Evolutionary conservation across 192 early-diverging fungal species (phyloP).

Genomic region (Linnemannia elongata): DNA sequence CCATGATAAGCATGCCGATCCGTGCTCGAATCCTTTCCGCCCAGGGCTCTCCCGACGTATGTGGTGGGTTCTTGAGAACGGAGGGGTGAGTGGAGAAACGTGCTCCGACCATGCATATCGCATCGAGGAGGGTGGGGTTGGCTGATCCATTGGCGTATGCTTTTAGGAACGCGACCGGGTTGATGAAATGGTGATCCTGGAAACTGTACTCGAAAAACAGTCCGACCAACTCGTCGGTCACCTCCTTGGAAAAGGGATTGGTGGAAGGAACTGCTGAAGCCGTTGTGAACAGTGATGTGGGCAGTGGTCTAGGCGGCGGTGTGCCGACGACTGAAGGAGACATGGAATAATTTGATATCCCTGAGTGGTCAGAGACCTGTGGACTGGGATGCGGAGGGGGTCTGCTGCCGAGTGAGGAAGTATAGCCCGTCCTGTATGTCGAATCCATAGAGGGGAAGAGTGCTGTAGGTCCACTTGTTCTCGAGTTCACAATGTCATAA

Average conservation of each 20-base stretch:
- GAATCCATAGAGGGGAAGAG: neutral
- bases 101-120: neutral
- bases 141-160: neutral
- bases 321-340: neutral
- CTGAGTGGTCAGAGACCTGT: neutral
- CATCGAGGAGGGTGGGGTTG: neutral
- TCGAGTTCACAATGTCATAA: neutral
- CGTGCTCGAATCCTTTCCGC: neutral
- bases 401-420: neutral
- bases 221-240: neutral
- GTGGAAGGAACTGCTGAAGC: neutral
- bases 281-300: neutral
- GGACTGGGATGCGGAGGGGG: neutral
- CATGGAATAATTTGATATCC: neutral
- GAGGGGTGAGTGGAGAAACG: neutral
- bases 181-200: neutral
- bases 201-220: constrained; percentile 5
- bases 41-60: neutral
- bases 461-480: neutral
- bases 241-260: neutral
- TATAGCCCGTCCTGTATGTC: neutral
- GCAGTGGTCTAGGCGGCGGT: neutral
- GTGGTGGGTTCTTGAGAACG: neutral
- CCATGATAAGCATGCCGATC: constrained; percentile 1
- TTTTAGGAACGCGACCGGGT: neutral